A percentile compares a stretch with the other conserved stretches of the same genome.
Conservation (phyloP, 2,329 filamentous ascomycete species). For the Neonectria punicea region DNA sequence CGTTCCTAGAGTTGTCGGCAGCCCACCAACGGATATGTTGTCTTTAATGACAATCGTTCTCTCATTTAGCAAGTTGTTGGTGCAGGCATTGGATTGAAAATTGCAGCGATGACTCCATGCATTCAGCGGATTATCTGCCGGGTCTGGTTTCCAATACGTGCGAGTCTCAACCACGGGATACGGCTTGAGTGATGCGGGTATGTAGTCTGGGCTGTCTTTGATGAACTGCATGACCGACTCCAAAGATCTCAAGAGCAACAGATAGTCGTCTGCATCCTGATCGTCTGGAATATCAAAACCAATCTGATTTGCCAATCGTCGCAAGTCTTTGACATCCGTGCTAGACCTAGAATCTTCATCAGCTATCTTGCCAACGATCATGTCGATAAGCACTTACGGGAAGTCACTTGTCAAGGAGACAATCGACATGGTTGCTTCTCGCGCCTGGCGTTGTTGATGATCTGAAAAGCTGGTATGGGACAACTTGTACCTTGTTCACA, state of each 20-base stretch:
- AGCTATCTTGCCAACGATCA: background rate
- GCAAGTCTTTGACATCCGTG: conserved; percentile 25
- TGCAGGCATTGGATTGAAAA: conserved; percentile 22
- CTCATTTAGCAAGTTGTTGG: conserved; percentile 27
- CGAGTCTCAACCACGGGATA: conserved; percentile 23
- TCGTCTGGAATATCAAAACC: conserved; percentile 26
- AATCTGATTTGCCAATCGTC: conserved; percentile 31
- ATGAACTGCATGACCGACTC: conserved; percentile 42
- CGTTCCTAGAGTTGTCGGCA: conserved; percentile 41
- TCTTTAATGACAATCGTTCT: conserved; percentile 43
- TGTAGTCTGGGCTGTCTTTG: conserved; percentile 42
- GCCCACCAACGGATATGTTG: conserved; percentile 43
- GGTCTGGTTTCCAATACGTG: conserved; percentile 34
- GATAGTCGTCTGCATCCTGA: conserved; percentile 44
- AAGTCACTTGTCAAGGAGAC: conserved; percentile 1
- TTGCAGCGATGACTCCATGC: conserved; percentile 49
- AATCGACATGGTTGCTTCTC: conserved; percentile 10
- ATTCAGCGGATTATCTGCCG: conserved; percentile 45
- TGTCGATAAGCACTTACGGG: background rate
- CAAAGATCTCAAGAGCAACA: conserved; percentile 38
- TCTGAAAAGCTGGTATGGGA: background rate
- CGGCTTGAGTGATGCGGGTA: conserved; percentile 38
- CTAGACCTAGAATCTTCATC: conserved; percentile 12
- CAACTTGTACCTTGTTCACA: background rate
- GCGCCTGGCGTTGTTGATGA: background rate